These are phyloP conservation scores for Kurtzmaniella quercitrusa DNA, from an alignment of 1,139 yeast genomes.

Conservation along the genomic window DNA sequence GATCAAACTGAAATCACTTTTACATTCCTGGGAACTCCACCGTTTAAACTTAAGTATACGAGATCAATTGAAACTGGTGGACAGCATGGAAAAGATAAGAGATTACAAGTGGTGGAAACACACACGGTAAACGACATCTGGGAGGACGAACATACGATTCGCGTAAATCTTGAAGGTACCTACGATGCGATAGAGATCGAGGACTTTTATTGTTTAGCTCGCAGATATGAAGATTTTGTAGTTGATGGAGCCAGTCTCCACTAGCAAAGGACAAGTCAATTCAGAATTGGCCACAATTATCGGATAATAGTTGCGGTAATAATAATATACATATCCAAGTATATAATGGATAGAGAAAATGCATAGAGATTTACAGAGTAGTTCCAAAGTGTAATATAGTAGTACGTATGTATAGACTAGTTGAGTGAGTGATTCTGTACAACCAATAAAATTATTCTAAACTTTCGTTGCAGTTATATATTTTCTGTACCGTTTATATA, in stretches of 20 bases:
- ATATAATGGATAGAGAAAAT: too few species aligned
- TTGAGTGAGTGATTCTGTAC: too few species aligned
- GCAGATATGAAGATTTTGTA: constrained; percentile 15
- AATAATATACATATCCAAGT: too few species aligned
- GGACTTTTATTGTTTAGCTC: constrained; percentile 74
- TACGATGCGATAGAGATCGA: constrained; percentile 86
- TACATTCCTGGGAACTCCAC: constrained; percentile 68
- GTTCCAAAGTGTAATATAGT: too few species aligned
- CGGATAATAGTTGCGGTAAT: too few species aligned
- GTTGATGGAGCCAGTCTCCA: background rate
- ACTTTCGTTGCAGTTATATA: too few species aligned
- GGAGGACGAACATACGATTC: constrained; percentile 62
- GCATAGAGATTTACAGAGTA: too few species aligned
- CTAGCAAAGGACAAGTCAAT: background rate
- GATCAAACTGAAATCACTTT: constrained; percentile 72
- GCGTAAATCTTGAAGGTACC: constrained; percentile 85
- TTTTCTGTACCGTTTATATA: too few species aligned
- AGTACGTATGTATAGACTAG: too few species aligned
- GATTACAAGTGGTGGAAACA: constrained; percentile 59
- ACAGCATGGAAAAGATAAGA: constrained; percentile 19
- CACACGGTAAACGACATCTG: constrained; percentile 69
- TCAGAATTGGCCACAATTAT: too few species aligned
- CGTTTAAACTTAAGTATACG: constrained; percentile 59
- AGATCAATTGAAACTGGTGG: constrained; percentile 38
- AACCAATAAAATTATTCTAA: too few species aligned